Evolutionary conservation across 495 filamentous ascomycete species (phyloP).

Genomic region (Pseudomonodictys pantanalensis): DNA sequence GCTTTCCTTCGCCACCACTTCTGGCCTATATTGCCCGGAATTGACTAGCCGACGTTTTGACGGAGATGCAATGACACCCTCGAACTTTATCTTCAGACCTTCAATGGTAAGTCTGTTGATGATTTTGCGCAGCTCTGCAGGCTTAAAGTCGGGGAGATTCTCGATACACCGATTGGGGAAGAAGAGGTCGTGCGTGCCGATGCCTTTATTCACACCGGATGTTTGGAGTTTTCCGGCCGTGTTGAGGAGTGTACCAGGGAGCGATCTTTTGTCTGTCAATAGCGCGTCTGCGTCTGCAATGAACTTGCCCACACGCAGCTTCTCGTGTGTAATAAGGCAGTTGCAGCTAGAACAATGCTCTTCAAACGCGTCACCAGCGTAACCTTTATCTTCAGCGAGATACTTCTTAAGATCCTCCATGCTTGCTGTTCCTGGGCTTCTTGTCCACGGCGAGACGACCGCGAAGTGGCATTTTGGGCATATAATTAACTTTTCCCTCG

Average conservation of each 20-base stretch:
- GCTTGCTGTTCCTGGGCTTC: not conserved
- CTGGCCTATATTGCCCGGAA: conserved; percentile 18
- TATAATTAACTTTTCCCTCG: conserved; percentile 46
- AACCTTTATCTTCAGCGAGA: conserved; percentile 17
- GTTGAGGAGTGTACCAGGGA: conserved; percentile 26
- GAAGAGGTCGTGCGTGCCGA: conserved; percentile 40
- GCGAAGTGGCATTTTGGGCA: conserved; percentile 56
- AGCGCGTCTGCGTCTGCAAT: conserved; percentile 6
- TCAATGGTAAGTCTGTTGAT: conserved; percentile 6
- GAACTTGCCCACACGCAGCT: conserved; percentile 22
- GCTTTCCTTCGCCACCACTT: conserved; percentile 35
- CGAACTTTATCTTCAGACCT: not conserved
- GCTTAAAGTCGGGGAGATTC: not conserved
- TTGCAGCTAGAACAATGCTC: conserved; percentile 4
- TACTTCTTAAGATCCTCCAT: conserved; percentile 6
- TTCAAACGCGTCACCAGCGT: conserved; percentile 6
- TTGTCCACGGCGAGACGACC: conserved; percentile 52
- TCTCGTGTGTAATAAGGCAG: conserved; percentile 23
- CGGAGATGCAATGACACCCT: not conserved
- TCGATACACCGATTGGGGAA: conserved; percentile 63
- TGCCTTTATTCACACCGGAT: conserved; percentile 6
- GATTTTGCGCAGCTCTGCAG: not conserved
- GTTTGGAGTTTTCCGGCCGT: conserved; percentile 5
- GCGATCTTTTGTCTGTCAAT: not conserved
- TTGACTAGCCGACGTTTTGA: not conserved